Evolutionary conservation across 495 filamentous ascomycete species (phyloP).

Genomic region (Neurospora terricola): DNA sequence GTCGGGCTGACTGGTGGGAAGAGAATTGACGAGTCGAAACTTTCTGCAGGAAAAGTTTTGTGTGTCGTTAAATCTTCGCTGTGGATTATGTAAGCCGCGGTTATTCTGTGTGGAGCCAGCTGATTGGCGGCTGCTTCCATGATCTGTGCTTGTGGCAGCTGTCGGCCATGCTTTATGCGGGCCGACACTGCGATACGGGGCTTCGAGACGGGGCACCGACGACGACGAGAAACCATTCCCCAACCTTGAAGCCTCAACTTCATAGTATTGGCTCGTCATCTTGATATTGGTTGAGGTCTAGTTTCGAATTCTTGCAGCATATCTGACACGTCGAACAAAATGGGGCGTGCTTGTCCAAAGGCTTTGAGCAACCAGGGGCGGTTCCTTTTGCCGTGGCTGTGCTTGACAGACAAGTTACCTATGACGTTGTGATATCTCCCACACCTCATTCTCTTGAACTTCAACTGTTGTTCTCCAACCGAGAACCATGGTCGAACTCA

Average conservation of each 20-base stretch:
- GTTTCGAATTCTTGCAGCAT: not conserved
- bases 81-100: not conserved
- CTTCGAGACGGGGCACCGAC: not conserved
- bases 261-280: not conserved
- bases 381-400: not conserved
- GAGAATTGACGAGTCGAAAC: not conserved
- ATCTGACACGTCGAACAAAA: not conserved
- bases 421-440: not conserved
- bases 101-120: not conserved
- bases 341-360: not conserved
- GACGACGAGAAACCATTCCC: not conserved
- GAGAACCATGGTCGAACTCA: not conserved
- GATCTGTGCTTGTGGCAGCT: not conserved
- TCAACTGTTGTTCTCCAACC: not conserved
- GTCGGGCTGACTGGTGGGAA: not conserved
- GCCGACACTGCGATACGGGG: not conserved
- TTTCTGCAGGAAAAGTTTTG: not conserved
- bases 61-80: not conserved
- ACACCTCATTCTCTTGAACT: not conserved
- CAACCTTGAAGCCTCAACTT: not conserved
- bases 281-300: not conserved
- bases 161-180: not conserved
- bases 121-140: not conserved
- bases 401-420: not conserved
- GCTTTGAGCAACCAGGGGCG: not conserved